Base-by-base conservation (phyloP, 2,329 filamentous ascomycete species). In the Stemphylium vesicarium region DNA sequence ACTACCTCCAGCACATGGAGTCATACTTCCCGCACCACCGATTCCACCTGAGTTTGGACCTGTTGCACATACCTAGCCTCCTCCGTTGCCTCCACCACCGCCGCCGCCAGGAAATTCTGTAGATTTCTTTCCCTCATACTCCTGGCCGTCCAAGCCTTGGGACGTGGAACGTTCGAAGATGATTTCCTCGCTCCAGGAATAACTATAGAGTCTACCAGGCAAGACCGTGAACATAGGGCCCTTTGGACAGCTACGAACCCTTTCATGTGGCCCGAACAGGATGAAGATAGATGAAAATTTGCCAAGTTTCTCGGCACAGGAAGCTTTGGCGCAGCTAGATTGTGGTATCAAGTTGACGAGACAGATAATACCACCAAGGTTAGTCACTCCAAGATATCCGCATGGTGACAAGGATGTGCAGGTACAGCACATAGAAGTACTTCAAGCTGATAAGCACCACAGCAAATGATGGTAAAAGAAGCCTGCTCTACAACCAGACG, bases 381-480 rank as follows among this genome's bases (percentile, higher is more conserved):
- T 50, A 58, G 48, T 45, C 24, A 16, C 20, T 4, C 22, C 16
- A 39, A 22, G 13, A 29, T 36, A 22, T 48, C n/a, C 35, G 4
- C 13, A 37, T 22, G 13, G 33, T 18, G 20, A 6, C 18, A n/a
- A 10, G n/a, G 10, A 9, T 18, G n/a, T 37, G n/a, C 7, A 15
- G 7, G 13, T 26, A 32, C 35, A 45, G 22, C 15, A 15, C 9
- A 9, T 37, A 18, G 40, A 13, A 31, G 29, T n/a, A 8, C 22
- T 24, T 36, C 15, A 8, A 36, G 33, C 33, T 36, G 13, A 36
- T 15, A 15, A 6, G 7, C 13, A 38, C 7, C 41, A 3, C 22
- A 60, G 60, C 37, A 46, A 22, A 52, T 60, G 35, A 54, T 55
- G 4, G 39, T 47, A 12, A 60, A 56, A 31, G 57, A 60, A 22